A percentile compares a stretch with the other conserved stretches of the same genome.
Conservation (phyloP, 2,329 filamentous ascomycete genomes). For the Claviceps humidiphila region DNA sequence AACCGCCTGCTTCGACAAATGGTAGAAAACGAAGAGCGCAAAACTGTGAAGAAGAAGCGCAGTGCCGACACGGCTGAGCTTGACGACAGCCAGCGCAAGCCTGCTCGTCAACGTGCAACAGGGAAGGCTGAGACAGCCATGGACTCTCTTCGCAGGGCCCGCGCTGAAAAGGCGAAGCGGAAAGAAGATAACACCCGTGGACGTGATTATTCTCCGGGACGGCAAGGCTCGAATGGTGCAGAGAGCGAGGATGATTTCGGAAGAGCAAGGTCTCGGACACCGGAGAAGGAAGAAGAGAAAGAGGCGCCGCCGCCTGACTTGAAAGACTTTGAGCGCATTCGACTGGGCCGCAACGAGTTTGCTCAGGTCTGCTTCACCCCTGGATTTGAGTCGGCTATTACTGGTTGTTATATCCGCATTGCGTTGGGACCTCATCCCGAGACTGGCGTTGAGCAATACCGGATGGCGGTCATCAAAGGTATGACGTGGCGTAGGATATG, state of each 20-base stretch:
- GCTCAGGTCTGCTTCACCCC: constrained; percentile 88
- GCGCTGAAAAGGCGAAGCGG: constrained; percentile 44
- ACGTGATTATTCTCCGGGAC: constrained; percentile 34
- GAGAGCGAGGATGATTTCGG: constrained; percentile 75
- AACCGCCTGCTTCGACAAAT: constrained; percentile 70
- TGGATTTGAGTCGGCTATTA: constrained; percentile 69
- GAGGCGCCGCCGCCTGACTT: constrained; percentile 60
- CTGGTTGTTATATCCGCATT: constrained; percentile 74
- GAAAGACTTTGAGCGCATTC: constrained; percentile 70
- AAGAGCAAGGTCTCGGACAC: constrained; percentile 38
- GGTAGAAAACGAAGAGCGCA: constrained; percentile 51
- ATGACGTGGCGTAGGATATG: constrained; percentile 8
- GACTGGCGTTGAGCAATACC: constrained; percentile 65
- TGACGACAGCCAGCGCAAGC: constrained; percentile 63
- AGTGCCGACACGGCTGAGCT: constrained; percentile 69
- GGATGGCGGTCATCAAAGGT: constrained; percentile 83
- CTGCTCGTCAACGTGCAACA: constrained; percentile 52
- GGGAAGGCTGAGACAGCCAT: constrained; percentile 45
- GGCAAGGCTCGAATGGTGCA: constrained; percentile 31
- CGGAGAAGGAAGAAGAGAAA: constrained; percentile 53
- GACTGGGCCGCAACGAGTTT: constrained; percentile 76
- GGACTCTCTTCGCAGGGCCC: constrained; percentile 50
- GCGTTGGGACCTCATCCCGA: constrained; percentile 66
- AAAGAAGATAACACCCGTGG: constrained; percentile 45
- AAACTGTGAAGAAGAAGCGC: constrained; percentile 48